Evolutionary conservation across 1,284 basidiomycete species (phyloP).

Genomic region (Coniferiporia weirii): DNA sequence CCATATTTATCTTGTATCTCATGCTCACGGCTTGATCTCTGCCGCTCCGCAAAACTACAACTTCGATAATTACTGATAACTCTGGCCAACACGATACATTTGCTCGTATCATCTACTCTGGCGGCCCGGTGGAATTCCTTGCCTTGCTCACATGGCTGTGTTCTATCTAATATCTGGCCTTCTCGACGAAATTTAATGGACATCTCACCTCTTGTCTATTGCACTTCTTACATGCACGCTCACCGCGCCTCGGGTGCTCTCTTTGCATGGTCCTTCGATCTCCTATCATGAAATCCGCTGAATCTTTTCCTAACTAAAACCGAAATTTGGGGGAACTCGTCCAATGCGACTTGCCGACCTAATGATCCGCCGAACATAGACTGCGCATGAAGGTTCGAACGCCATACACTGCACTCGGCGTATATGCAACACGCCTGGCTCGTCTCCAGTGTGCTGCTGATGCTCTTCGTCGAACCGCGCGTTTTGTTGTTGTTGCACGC

Average conservation of each 20-base stretch:
- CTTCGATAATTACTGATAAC: no score
- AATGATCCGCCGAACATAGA: constrained; percentile 34
- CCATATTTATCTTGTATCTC: constrained; percentile 8
- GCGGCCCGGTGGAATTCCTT: no score
- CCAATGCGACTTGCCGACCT: background rate
- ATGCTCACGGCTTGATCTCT: no score
- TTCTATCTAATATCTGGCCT: constrained; percentile 5
- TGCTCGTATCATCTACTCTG: no score
- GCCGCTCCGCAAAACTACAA: no score
- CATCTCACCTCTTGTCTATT: background rate
- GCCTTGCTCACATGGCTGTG: background rate
- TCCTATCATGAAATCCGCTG: background rate
- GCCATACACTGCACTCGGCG: constrained; percentile 71
- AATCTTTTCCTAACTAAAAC: background rate
- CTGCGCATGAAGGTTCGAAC: constrained; percentile 79
- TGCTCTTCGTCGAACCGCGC: constrained; percentile 72
- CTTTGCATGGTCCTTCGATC: background rate
- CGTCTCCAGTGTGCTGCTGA: constrained; percentile 79
- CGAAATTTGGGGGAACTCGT: background rate
- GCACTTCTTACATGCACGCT: background rate
- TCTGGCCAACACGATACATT: no score
- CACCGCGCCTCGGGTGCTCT: background rate
- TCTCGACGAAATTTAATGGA: background rate
- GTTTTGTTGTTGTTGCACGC: constrained; percentile 78
- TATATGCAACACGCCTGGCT: constrained; percentile 66